Evolutionary conservation across 352 stramenopile species (phyloP), one percentile per base, ranked within the genome.

Genomic region (Globisporangium iwayamae): DNA sequence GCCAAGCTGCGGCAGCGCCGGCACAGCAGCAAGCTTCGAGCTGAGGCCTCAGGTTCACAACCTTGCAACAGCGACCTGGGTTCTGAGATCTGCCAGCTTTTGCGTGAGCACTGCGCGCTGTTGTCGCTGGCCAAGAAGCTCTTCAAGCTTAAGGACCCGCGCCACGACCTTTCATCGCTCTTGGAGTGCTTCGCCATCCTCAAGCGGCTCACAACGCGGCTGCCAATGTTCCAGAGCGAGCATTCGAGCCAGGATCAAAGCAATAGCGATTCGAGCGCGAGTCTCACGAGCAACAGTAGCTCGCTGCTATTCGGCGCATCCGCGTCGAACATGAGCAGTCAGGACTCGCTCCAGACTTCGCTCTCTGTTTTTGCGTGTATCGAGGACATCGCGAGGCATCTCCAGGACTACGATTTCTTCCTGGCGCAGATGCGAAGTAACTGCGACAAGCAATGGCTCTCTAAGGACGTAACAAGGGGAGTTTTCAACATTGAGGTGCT

Each of bases 331-430:
- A 30, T 22, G 1, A 59, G 57, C 25, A 72, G 67, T 25, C 58
- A 75, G 0, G 50, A 66, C 5, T 67, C 66, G 30, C 32, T 76
- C 11, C 56, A 60, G 45, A 20, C 65, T 0, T 73, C 75, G 10
- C 64, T 77, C 7, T 82, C 81, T 0, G 68, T 87, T 2, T 71
- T 89, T 32, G 57, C 66, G 6, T 79, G 69, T 2, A 76, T 91
- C 32, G 78, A 84, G 59, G 74, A 82, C 5, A 75, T 85, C 6
- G 79, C 78, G 6, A 71, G 72, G 0, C 75, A 88, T 39, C 63
- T 91, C 1, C 82, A 89, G 55, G 82, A 89, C 58, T 89, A 91
- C 43, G 73, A 88, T 55, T 73, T 71, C 18, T 76, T 90, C 30
- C 36, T 88, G 4, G 47, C 73, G 20, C 70, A 80, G 4, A 60